Percentiles rank a stretch among this genome's conserved stretches.
Conservation (phyloP, 768 basidiomycete genomes). For the Lyophyllum decastes region DNA sequence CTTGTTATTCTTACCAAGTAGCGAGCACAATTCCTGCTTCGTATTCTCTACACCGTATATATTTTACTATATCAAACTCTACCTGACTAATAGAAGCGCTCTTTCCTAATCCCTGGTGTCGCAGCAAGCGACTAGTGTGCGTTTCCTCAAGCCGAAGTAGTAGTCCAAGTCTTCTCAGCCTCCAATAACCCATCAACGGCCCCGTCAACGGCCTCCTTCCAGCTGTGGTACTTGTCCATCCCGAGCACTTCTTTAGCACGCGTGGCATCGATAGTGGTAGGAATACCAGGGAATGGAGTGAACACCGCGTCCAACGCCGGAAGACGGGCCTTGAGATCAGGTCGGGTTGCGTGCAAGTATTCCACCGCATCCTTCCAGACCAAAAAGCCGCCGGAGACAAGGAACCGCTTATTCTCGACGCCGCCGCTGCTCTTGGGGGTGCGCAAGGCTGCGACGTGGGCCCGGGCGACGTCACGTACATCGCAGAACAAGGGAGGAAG, state of each 20-base stretch:
- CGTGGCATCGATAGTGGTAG: conserved; percentile 12
- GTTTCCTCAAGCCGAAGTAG: neutral
- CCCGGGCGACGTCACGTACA: conserved; percentile 31
- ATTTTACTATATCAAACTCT: neutral
- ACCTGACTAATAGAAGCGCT: neutral
- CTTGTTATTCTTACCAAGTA: too few relatives aligned
- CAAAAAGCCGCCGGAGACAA: conserved; percentile 24
- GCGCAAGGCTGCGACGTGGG: conserved; percentile 30
- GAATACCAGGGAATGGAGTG: conserved; percentile 6
- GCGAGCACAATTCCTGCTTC: too few relatives aligned
- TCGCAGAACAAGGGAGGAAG: conserved; percentile 26
- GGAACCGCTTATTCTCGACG: conserved; percentile 32
- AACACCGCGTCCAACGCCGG: conserved; percentile 9
- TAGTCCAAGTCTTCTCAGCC: conserved; percentile 17
- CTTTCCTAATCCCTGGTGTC: neutral
- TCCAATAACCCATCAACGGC: conserved; percentile 15
- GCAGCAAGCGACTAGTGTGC: neutral
- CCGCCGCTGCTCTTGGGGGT: conserved; percentile 15
- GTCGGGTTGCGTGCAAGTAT: conserved; percentile 24
- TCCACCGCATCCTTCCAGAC: conserved; percentile 22
- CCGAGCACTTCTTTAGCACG: conserved; percentile 15
- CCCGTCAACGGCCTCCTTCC: conserved; percentile 15
- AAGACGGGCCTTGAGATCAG: conserved; percentile 24
- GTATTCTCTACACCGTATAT: too few relatives aligned
- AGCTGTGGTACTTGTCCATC: conserved; percentile 16